Conservation (phyloP, 2,329 filamentous ascomycete species). For the Aspergillus floridensis region DNA sequence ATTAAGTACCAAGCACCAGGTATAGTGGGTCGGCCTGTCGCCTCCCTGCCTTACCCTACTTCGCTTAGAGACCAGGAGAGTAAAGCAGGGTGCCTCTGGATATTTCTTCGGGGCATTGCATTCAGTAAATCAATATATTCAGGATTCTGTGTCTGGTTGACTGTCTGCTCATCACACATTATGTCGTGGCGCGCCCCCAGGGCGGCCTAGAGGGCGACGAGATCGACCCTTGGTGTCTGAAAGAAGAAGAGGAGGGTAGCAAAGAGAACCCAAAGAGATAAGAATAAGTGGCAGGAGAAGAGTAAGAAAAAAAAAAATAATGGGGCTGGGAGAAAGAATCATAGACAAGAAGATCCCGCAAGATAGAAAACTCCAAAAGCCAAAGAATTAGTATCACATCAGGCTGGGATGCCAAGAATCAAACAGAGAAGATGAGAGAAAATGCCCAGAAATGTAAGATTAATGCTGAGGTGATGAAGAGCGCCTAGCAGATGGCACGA, state of each 20-base stretch:
- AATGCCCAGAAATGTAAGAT: constrained; percentile 1
- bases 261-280: constrained; percentile 4
- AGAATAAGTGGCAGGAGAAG: constrained; percentile 10
- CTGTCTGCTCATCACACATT: constrained; percentile 22
- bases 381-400: constrained; percentile 7
- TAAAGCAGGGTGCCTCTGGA: neutral
- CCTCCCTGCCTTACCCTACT: neutral
- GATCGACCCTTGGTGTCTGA: constrained; percentile 8
- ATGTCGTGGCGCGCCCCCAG: constrained; percentile 19
- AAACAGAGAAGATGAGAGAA: constrained; percentile 11
- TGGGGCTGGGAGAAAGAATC: constrained; percentile 6
- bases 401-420: constrained; percentile 1
- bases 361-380: neutral
- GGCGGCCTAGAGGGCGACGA: constrained; percentile 8
- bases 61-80: neutral
- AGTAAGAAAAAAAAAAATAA: constrained; percentile 16
- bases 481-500: constrained; percentile 10
- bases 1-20: neutral
- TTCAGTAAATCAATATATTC: constrained; percentile 21
- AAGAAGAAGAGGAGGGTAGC: constrained; percentile 7
- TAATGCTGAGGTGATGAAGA: neutral
- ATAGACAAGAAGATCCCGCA: neutral
- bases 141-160: constrained; percentile 15
- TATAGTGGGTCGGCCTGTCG: constrained; percentile 1
- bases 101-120: constrained; percentile 6